A percentile compares a stretch with the other conserved stretches of the same genome.
Evolutionary conservation across 169 alveolate genomes (phyloP).

Genomic region (Eimeria acervulina): DNA sequence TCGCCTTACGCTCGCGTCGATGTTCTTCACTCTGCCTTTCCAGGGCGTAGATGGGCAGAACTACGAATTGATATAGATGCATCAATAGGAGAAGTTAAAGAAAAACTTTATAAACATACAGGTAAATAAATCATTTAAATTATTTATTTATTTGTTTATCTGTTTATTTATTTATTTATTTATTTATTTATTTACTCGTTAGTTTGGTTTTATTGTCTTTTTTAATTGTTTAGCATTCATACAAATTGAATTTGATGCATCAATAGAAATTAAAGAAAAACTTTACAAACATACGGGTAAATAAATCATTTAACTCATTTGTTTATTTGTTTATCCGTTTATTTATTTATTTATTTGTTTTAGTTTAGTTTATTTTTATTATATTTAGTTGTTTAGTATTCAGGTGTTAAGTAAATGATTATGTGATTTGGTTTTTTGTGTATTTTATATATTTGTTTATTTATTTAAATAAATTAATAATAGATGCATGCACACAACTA

Average conservation of each 20-base stretch:
- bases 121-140: neutral
- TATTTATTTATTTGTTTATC: too few relatives aligned
- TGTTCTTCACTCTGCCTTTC: neutral
- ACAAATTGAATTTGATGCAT: neutral
- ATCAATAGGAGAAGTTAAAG: slow-evolving; percentile 10
- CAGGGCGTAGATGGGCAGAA: slow-evolving; percentile 65
- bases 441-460: too few relatives aligned
- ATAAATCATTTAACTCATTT: neutral
- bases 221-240: neutral
- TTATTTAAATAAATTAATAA: too few relatives aligned
- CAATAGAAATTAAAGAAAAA: slow-evolving; percentile 32
- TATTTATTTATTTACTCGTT: too few relatives aligned
- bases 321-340: too few relatives aligned
- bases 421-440: too few relatives aligned
- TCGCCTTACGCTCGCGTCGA: slow-evolving; percentile 52
- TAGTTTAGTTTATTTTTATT: too few relatives aligned
- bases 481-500: too few relatives aligned
- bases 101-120: slow-evolving; percentile 61
- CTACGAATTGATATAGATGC: neutral
- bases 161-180: too few relatives aligned
- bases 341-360: too few relatives aligned
- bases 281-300: slow-evolving; percentile 60
- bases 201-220: neutral
- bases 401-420: too few relatives aligned
- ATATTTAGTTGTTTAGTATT: neutral